phyloP scores from a whole-genome alignment of 2,329 filamentous ascomycete species.

The Dactylella cylindrospora region DNA sequence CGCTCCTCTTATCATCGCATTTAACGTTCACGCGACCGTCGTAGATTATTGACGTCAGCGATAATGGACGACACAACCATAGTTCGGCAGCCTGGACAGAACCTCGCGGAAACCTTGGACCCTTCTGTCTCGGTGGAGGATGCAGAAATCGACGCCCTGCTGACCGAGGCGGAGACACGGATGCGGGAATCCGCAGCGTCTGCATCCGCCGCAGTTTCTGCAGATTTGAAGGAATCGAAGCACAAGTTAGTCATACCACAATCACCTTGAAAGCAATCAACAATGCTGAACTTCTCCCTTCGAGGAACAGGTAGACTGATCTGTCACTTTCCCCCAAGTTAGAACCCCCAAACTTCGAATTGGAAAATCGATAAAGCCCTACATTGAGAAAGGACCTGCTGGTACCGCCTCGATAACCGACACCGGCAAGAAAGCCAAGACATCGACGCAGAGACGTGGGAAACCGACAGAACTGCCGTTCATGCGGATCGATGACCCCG shows the following conservation, averaged over 20 bases:
- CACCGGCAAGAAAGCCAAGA: slow-evolving; percentile 17
- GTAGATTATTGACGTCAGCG: slow-evolving; percentile 28
- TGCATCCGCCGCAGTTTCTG: neutral
- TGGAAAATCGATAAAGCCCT: slow-evolving; percentile 20
- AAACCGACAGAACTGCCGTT: slow-evolving; percentile 31
- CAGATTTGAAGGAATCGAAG: neutral
- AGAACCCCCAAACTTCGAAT: slow-evolving; percentile 30
- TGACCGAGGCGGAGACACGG: slow-evolving; percentile 53
- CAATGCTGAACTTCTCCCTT: slow-evolving; percentile 7
- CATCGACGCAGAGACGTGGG: slow-evolving; percentile 1
- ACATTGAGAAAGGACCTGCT: slow-evolving; percentile 18
- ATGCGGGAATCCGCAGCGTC: slow-evolving; percentile 48
- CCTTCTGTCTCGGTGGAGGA: slow-evolving; percentile 49
- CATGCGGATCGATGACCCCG: slow-evolving; percentile 37
- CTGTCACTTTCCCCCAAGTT: neutral
- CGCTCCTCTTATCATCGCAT: slow-evolving; percentile 11
- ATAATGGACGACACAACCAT: slow-evolving; percentile 34
- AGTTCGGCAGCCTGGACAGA: slow-evolving; percentile 28
- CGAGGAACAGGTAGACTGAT: slow-evolving; percentile 15
- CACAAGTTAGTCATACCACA: slow-evolving; percentile 28
- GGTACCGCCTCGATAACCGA: slow-evolving; percentile 33
- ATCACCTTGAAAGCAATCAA: neutral
- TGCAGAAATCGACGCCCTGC: slow-evolving; percentile 52
- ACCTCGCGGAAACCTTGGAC: slow-evolving; percentile 25
- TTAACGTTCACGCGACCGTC: slow-evolving; percentile 19